Conservation (phyloP, 2,329 filamentous ascomycete species). For the Huntiella savannae region DNA sequence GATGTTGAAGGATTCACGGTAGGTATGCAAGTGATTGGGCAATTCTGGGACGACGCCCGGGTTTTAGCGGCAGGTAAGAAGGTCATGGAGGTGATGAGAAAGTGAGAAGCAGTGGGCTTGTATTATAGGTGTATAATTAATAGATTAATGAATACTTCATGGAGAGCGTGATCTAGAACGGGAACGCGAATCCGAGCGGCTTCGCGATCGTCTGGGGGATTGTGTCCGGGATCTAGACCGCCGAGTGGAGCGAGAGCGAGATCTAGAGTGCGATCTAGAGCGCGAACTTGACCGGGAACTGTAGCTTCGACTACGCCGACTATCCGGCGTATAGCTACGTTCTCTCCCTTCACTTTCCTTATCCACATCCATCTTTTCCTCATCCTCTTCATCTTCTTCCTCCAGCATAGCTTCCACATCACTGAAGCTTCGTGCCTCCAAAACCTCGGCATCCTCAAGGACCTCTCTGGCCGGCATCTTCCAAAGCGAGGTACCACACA, state of each 20-base stretch:
- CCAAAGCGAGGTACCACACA: conserved; percentile 82
- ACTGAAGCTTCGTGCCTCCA: conserved; percentile 69
- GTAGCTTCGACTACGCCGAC: conserved; percentile 1
- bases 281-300: conserved; percentile 12
- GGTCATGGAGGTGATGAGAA: conserved; percentile 18
- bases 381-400: conserved; percentile 32
- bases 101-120: background rate
- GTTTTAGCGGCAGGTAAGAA: conserved; percentile 39
- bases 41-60: conserved; percentile 55
- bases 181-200: conserved; percentile 4
- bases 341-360: conserved; percentile 4
- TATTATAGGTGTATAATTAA: background rate
- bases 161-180: background rate
- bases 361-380: conserved; percentile 15
- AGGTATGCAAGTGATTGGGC: conserved; percentile 62
- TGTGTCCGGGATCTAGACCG: too few relatives aligned
- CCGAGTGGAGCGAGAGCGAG: too few relatives aligned
- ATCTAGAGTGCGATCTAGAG: conserved; percentile 7
- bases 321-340: conserved; percentile 2
- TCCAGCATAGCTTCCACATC: conserved; percentile 56
- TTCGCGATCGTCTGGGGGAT: conserved; percentile 10
- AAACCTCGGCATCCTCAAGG: conserved; percentile 70
- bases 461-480: conserved; percentile 70
- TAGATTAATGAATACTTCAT: background rate
- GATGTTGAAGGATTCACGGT: conserved; percentile 16